A percentile compares a stretch with the other conserved stretches of the same genome.
These are phyloP conservation scores for Cryptococcus sp. DNA, from an alignment of 1,284 basidiomycete species.

Conservation along the genomic window DNA sequence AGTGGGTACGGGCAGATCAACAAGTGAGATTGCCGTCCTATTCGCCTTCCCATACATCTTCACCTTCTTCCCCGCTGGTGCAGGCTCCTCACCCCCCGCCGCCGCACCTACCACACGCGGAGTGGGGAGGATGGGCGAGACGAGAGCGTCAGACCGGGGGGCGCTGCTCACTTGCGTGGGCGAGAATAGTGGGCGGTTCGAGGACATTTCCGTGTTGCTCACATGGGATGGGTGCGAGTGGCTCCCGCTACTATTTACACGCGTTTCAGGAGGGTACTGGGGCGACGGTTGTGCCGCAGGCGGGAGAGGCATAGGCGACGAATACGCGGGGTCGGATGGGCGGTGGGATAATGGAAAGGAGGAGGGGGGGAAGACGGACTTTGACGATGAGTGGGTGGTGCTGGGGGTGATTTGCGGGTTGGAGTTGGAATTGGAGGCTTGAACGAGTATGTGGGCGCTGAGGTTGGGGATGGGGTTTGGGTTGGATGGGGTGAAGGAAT, in stretches of 20 bases:
- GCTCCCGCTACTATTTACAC: not conserved
- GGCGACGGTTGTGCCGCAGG: not conserved
- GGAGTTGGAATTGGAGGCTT: not conserved
- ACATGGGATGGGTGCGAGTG: constrained; percentile 5
- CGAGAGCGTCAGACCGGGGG: not conserved
- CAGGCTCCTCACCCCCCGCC: not conserved
- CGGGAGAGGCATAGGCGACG: constrained; percentile 6
- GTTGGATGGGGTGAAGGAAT: constrained; percentile 17
- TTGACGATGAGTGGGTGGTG: not conserved
- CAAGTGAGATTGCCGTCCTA: too few relatives aligned
- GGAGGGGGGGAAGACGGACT: constrained; percentile 6
- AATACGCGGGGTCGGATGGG: constrained; percentile 6
- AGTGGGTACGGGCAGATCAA: too few relatives aligned
- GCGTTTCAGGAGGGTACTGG: too few relatives aligned
- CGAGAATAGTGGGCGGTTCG: constrained; percentile 29
- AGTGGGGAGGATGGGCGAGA: not conserved
- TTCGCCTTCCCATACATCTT: constrained; percentile 9
- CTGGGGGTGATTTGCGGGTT: not conserved
- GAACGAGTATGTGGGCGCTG: not conserved
- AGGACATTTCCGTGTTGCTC: constrained; percentile 18
- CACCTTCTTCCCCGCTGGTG: not conserved
- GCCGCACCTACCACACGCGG: not conserved
- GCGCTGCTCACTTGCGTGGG: constrained; percentile 25
- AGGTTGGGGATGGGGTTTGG: not conserved
- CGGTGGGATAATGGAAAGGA: constrained; percentile 9